Conservation (phyloP, 495 filamentous ascomycete genomes). For the Hamigera avellanea region DNA sequence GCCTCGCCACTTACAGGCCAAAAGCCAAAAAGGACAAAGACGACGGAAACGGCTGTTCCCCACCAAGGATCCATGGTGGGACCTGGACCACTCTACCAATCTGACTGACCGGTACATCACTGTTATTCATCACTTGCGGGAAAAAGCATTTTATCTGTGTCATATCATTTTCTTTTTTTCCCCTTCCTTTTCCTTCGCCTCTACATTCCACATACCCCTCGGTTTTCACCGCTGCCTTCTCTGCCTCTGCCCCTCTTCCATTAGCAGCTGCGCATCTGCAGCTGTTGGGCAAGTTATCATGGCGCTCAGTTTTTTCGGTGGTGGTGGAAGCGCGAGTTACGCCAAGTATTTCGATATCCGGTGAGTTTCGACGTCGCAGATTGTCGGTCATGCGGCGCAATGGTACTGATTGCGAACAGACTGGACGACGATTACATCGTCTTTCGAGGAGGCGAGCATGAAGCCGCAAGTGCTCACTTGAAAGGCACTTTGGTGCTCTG, state of each 20-base stretch:
- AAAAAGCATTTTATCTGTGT: constrained; percentile 7
- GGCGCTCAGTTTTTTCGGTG: constrained; percentile 41
- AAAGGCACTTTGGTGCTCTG: constrained; percentile 69
- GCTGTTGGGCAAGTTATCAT: constrained; percentile 12
- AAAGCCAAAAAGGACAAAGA: not conserved
- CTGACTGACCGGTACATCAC: constrained; percentile 10
- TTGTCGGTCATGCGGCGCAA: no score
- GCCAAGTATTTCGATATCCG: constrained; percentile 47
- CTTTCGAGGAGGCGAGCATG: constrained; percentile 62
- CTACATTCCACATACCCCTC: not conserved
- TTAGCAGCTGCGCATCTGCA: not conserved
- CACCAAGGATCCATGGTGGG: constrained; percentile 8
- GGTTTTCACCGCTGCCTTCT: not conserved
- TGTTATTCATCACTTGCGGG: constrained; percentile 4
- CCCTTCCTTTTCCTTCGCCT: not conserved
- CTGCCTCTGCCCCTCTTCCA: not conserved
- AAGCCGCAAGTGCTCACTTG: constrained; percentile 63
- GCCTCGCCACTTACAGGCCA: constrained; percentile 4
- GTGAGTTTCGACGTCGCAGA: constrained; percentile 16
- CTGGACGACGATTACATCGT: constrained; percentile 71
- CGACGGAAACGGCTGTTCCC: constrained; percentile 16
- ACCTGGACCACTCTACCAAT: constrained; percentile 10
- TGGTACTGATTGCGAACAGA: constrained; percentile 25
- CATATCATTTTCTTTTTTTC: constrained; percentile 9
- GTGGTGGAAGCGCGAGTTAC: constrained; percentile 32